Percentiles rank a stretch among this genome's conserved stretches.
Conservation (phyloP, 2,329 filamentous ascomycete genomes). For the Biscogniauxia marginata region DNA sequence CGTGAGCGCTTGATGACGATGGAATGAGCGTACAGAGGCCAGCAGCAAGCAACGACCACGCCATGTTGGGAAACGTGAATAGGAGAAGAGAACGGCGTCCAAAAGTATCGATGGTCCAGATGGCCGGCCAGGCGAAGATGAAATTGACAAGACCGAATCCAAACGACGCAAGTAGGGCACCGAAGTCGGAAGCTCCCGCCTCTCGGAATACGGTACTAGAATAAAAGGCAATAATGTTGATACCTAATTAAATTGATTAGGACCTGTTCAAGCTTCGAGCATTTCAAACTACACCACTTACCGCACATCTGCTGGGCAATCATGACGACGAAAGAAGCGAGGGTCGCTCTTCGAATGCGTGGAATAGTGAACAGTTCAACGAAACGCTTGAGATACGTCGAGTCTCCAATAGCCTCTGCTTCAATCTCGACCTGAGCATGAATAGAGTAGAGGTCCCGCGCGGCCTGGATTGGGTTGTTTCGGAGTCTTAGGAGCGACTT, state of each 20-base stretch:
- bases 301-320: slow-evolving; percentile 70
- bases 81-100: slow-evolving; percentile 60
- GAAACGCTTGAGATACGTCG: slow-evolving; percentile 61
- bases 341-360: slow-evolving; percentile 66
- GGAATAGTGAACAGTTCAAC: slow-evolving; percentile 67
- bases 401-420: slow-evolving; percentile 45
- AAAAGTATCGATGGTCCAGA: slow-evolving; percentile 66
- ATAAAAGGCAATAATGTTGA: slow-evolving; percentile 77
- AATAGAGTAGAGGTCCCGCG: slow-evolving; percentile 62
- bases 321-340: slow-evolving; percentile 79
- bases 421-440: slow-evolving; percentile 64
- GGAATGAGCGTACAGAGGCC: slow-evolving; percentile 56
- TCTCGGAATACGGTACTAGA: slow-evolving; percentile 61
- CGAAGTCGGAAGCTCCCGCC: slow-evolving; percentile 52
- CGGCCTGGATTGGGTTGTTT: slow-evolving; percentile 55
- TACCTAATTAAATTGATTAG: slow-evolving; percentile 24
- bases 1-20: slow-evolving; percentile 20
- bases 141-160: slow-evolving; percentile 68
- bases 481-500: slow-evolving; percentile 52
- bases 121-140: slow-evolving; percentile 60
- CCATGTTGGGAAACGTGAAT: slow-evolving; percentile 67
- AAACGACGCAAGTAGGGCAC: slow-evolving; percentile 61
- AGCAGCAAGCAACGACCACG: slow-evolving; percentile 63
- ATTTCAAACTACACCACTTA: slow-evolving; percentile 3
- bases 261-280: background rate